phyloP scores from a whole-genome alignment of 768 basidiomycete species.

The Pleurotus tuber-regium region DNA sequence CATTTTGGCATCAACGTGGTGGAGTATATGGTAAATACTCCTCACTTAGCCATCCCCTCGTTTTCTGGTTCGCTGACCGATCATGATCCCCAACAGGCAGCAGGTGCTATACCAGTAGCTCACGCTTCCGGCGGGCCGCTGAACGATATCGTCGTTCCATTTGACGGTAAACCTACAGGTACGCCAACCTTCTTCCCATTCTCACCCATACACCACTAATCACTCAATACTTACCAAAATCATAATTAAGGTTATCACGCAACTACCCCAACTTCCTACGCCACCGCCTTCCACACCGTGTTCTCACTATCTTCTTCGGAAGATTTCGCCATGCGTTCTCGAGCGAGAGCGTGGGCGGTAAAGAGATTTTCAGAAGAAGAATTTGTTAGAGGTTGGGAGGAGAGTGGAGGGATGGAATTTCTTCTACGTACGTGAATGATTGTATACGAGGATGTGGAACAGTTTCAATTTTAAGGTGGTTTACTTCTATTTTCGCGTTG shows the following conservation, averaged over 20 bases:
- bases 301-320: slow-evolving; percentile 54
- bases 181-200: slow-evolving; percentile 10
- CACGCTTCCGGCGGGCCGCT: slow-evolving; percentile 94
- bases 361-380: slow-evolving; percentile 73
- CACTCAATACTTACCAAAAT: slow-evolving; percentile 5
- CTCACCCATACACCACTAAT: no score
- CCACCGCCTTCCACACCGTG: slow-evolving; percentile 60
- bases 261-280: slow-evolving; percentile 59
- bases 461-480: no score
- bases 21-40: slow-evolving; percentile 82
- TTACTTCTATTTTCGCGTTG: no score
- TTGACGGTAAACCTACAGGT: slow-evolving; percentile 70
- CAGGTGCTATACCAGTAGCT: slow-evolving; percentile 87
- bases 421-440: no score
- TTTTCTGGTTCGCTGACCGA: background rate
- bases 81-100: slow-evolving; percentile 55
- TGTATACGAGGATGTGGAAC: no score
- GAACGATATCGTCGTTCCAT: slow-evolving; percentile 87
- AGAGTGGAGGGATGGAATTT: slow-evolving; percentile 54
- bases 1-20: slow-evolving; percentile 99
- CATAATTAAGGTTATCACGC: slow-evolving; percentile 75
- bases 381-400: slow-evolving; percentile 76
- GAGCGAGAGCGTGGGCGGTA: slow-evolving; percentile 71
- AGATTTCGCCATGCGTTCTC: slow-evolving; percentile 58
- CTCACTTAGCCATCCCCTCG: background rate